Percentiles rank a stretch among this genome's conserved stretches.
These are phyloP conservation scores for Colletotrichum sp. DNA, from an alignment of 2,329 filamentous ascomycete species.

Conservation along the genomic window DNA sequence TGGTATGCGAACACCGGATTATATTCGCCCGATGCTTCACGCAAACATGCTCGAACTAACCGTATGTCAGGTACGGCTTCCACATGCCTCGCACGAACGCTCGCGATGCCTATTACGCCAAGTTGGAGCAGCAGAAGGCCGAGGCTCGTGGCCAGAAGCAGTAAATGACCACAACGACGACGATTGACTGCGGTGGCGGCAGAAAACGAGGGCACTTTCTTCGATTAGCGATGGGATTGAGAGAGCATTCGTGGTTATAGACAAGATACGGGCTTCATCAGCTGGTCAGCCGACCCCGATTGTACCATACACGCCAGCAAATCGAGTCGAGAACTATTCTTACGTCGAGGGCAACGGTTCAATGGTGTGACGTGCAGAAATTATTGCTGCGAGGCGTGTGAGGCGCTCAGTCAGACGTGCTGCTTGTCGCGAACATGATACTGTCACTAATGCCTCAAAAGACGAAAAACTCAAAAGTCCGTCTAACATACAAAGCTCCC, in stretches of 20 bases:
- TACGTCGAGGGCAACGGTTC: neutral
- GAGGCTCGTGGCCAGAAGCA: conserved; percentile 33
- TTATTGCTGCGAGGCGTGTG: neutral
- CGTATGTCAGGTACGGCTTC: conserved; percentile 61
- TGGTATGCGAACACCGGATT: conserved; percentile 50
- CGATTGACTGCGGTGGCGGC: neutral
- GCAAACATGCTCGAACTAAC: neutral
- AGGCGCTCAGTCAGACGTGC: neutral
- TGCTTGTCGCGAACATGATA: neutral
- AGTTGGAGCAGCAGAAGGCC: conserved; percentile 63
- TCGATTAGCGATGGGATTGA: neutral
- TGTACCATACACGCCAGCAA: conserved; percentile 23
- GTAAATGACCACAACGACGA: neutral
- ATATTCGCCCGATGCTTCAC: neutral
- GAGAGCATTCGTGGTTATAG: conserved; percentile 11
- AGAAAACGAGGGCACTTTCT: neutral
- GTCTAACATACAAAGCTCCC: neutral
- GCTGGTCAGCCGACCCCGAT: conserved; percentile 14
- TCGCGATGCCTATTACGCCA: conserved; percentile 64
- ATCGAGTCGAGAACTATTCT: neutral
- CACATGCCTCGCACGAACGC: conserved; percentile 65
- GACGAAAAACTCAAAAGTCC: neutral
- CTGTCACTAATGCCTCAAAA: neutral
- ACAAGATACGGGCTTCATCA: conserved; percentile 15
- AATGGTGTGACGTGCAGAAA: neutral